A percentile compares a stretch with the other conserved stretches of the same genome.
These are phyloP conservation scores for Pseudopediastrum boryanum DNA, from an alignment of 139 green algal genomes.

Conservation along the genomic window DNA sequence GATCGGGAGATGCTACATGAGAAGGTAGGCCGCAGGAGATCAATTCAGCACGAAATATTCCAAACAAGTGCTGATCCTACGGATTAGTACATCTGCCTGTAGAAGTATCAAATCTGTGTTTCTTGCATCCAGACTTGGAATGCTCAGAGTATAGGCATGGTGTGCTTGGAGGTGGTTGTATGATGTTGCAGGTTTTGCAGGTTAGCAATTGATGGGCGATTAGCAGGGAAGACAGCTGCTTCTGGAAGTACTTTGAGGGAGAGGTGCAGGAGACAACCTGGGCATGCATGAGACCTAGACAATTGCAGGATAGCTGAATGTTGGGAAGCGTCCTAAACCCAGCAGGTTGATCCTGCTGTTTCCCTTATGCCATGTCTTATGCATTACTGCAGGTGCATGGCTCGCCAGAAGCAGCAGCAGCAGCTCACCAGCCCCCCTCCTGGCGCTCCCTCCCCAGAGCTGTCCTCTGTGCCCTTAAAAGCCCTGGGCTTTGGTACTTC, in stretches of 20 bases:
- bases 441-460: too few relatives aligned
- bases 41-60: too few relatives aligned
- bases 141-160: background rate
- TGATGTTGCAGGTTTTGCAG: background rate
- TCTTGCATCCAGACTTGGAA: background rate
- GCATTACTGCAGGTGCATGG: conserved; percentile 20
- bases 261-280: too few relatives aligned
- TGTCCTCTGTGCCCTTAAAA: too few relatives aligned
- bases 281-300: background rate
- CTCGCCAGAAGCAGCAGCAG: background rate
- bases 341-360: background rate
- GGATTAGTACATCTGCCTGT: background rate
- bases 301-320: background rate
- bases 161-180: background rate
- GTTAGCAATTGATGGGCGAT: too few relatives aligned
- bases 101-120: background rate
- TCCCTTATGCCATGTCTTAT: background rate
- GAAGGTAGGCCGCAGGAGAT: too few relatives aligned
- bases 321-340: background rate
- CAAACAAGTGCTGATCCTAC: too few relatives aligned
- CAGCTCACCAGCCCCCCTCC: background rate
- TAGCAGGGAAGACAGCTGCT: background rate
- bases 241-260: background rate
- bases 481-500: too few relatives aligned
- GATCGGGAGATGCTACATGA: conserved; percentile 5